Percentiles rank a stretch among this genome's conserved stretches.
Conservation (phyloP, 2,329 filamentous ascomycete genomes). For the Exophiala viscosa region DNA sequence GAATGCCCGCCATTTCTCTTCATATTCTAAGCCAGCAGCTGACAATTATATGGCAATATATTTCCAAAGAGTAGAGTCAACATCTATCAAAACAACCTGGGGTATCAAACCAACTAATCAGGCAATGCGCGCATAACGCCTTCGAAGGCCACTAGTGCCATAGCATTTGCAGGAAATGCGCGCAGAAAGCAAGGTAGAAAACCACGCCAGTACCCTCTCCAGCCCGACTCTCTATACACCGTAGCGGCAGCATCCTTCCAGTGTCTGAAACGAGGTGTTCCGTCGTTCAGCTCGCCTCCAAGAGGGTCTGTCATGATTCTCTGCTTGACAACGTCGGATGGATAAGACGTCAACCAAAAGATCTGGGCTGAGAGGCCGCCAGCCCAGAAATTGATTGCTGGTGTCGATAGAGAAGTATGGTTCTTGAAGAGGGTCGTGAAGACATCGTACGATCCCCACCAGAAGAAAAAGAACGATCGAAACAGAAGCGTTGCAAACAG, state of each 20-base stretch:
- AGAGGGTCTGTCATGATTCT: slow-evolving; percentile 93
- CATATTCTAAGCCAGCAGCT: neutral
- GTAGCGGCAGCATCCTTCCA: slow-evolving; percentile 78
- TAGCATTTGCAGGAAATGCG: slow-evolving; percentile 92
- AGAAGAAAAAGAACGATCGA: slow-evolving; percentile 92
- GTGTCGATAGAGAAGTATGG: slow-evolving; percentile 67
- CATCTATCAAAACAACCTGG: neutral
- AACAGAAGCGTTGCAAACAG: slow-evolving; percentile 82
- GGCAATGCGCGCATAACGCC: slow-evolving; percentile 68
- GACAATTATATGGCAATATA: too few relatives aligned
- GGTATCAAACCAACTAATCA: slow-evolving; percentile 25
- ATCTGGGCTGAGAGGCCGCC: slow-evolving; percentile 88
- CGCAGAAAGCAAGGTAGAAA: slow-evolving; percentile 91
- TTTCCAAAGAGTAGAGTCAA: neutral
- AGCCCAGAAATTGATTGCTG: slow-evolving; percentile 94
- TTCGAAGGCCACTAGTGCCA: slow-evolving; percentile 91
- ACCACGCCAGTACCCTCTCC: slow-evolving; percentile 82
- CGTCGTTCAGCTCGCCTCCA: slow-evolving; percentile 65
- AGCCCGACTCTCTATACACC: slow-evolving; percentile 73
- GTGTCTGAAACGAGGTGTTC: slow-evolving; percentile 62
- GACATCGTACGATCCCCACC: slow-evolving; percentile 95
- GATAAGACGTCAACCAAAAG: slow-evolving; percentile 92
- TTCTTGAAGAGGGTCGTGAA: slow-evolving; percentile 66
- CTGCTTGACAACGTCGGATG: slow-evolving; percentile 91
- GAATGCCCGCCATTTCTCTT: too few relatives aligned